Evolutionary conservation across 441 rosid genomes (phyloP).

Genomic region (Adansonia madagascariensis): DNA sequence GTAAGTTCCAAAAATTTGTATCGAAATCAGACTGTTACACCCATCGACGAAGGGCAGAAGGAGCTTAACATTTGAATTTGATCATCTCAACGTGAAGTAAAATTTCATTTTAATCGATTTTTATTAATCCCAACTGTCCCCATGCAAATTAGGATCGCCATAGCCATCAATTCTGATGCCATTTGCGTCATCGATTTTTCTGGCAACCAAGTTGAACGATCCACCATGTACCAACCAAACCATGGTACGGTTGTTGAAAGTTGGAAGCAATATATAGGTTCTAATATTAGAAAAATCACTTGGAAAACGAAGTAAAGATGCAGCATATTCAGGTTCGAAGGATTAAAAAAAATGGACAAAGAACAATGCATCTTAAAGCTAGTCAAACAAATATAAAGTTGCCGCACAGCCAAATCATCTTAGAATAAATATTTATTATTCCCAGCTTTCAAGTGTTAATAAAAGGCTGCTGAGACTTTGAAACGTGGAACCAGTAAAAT

Average conservation of each 20-base stretch:
- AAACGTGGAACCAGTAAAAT: conserved; percentile 16
- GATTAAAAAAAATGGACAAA: background rate
- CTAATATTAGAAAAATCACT: background rate
- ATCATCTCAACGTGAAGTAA: background rate
- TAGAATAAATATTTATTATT: background rate
- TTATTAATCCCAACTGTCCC: background rate
- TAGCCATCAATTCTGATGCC: background rate
- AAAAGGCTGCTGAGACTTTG: background rate
- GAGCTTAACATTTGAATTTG: background rate
- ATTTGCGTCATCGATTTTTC: background rate
- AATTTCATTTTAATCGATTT: background rate
- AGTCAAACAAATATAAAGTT: background rate
- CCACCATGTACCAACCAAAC: conserved; percentile 1
- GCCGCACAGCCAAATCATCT: background rate
- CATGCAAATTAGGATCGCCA: conserved; percentile 14
- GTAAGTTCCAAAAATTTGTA: background rate
- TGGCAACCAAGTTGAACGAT: background rate
- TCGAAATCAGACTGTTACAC: background rate
- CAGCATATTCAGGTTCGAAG: background rate
- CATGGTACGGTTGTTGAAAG: background rate
- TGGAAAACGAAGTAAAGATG: background rate
- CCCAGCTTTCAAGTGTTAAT: background rate
- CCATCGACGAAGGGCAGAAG: background rate
- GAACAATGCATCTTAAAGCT: background rate
- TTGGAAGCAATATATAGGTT: background rate